A percentile compares a stretch with the other conserved stretches of the same genome.
Evolutionary conservation across 192 early-diverging fungal genomes (phyloP).

Genomic region (Linnemannia schmuckeri): DNA sequence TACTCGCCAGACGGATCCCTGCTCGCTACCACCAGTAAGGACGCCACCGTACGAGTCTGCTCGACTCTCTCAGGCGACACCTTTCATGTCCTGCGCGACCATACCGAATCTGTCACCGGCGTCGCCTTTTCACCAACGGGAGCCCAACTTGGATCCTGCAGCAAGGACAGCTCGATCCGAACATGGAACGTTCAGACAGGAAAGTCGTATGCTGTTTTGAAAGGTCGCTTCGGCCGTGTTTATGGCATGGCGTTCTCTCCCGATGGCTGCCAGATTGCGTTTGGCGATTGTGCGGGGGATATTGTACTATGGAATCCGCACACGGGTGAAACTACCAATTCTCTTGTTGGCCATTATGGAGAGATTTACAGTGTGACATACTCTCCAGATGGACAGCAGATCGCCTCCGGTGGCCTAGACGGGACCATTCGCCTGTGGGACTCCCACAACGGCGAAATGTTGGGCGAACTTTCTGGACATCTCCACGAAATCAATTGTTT

Average conservation of each 20-base stretch:
- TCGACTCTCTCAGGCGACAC: neutral
- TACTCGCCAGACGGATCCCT: conserved; percentile 3
- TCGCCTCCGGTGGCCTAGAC: neutral
- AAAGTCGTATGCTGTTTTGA: neutral
- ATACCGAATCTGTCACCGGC: neutral
- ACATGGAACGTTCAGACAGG: neutral
- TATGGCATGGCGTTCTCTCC: neutral
- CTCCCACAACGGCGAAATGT: too few relatives aligned
- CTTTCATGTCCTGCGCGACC: neutral
- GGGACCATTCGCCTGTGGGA: too few relatives aligned
- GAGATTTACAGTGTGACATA: neutral
- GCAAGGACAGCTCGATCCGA: neutral
- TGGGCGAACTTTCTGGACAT: too few relatives aligned
- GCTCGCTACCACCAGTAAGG: neutral
- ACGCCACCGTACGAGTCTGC: neutral
- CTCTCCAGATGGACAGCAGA: neutral
- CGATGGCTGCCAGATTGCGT: neutral
- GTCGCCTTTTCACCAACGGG: neutral
- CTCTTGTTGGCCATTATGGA: neutral
- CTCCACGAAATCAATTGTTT: too few relatives aligned
- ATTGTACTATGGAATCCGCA: neutral
- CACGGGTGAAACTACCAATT: neutral
- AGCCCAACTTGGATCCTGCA: neutral
- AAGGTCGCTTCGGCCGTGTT: neutral
- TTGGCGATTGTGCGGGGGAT: neutral